Base-by-base conservation (phyloP, 495 filamentous ascomycete species). In the Lophiotrema nucula region DNA sequence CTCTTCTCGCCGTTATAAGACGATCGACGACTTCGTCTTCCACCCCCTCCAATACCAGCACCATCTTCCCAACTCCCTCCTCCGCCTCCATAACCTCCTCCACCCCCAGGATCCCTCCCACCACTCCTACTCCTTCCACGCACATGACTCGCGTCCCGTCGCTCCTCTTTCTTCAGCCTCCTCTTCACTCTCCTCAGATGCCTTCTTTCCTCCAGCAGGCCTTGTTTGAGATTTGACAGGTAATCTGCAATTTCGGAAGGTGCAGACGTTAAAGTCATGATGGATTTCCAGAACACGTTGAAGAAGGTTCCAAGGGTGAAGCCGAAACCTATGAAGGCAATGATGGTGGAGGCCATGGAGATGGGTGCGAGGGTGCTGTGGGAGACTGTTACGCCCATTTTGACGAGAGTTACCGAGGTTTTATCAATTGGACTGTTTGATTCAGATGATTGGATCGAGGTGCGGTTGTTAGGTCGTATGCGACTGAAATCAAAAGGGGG, bases 241-340 rank as follows among this genome's bases (percentile, higher is more conserved):
- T 58, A 65, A 43, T 62, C 35, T 31, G 62, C 53, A 3, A 70
- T 67, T 49, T 69, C 66, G 24, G 49, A 37, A 15, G 57, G 53
- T 0, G 69, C 68, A 26, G 62, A 45, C 22, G 27, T 22, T 16
- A 72, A 25, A 6, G 66, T 70, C 25, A 38, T 35, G 26, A 69
- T 28, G 33, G 67, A 65, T 38, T 27, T 26, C 68, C 59, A 72
- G 26, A 68, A 46, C 1, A 71, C 65, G 15, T 47, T 33, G 24
- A 69, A 6, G 50, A 69, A 65, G 18, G 69, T 70, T 1, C 24
- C 57, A n/a, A 67, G 43, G 0, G 69, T 72, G 58, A 72, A 63
- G 26, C 62, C 62, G 53, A 70, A 70, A 31, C 54, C 58, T 47
- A 68, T 47, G 47, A 70, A 62, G 41, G 66, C 65, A 39, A 70